Base-by-base conservation (phyloP, 208 protist species). In the Jaenimonas drosophilae region DNA sequence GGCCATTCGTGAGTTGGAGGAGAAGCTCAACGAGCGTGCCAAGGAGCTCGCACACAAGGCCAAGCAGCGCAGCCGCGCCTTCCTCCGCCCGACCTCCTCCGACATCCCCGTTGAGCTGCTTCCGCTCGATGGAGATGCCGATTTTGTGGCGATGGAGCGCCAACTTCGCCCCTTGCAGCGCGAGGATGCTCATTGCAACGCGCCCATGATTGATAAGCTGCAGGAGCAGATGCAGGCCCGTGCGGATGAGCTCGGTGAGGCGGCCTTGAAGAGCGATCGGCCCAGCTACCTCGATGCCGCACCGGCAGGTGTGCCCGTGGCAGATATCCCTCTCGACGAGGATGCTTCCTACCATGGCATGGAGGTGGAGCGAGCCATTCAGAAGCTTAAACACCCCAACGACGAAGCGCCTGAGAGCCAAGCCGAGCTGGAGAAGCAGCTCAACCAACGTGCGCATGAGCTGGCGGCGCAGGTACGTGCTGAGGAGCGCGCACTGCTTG, bases 211-310 rank as follows among this genome's bases (percentile, higher is more conserved):
- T 27, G 59, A 54, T 17, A 62, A 56, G 17, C 66, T 88, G 5
- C 75, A 88, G 64, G 64, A 65, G n/a, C 72, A 77, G 38, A 79
- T 87, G 72, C 76, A 85, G 43, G 70, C 75, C 43, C 70, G 75
- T 20, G 60, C 63, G 12, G 60, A 81, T 42, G 76, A 88, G 49
- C 56, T 91, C 6, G 83, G 76, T 0, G 49, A 66, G 21, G 64
- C 68, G 20, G 62, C 55, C 26, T 64, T 84, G 9, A 37, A 50
- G 4, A 64, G 64, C 12, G 61, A 81, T 44, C 67, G 78, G 25
- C 48, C 57, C 30, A 36, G 41, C 25, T 82, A 74, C 51, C 64
- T 88, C 32, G 74, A 84, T 43, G 52, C 66, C 19, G 64, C 55
- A 7, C 73, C 71, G 11, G 68, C 81, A 47, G 75, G 75, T 25